phyloP scores from a whole-genome alignment of 495 filamentous ascomycete species.

The Cercophora newfieldiana region DNA sequence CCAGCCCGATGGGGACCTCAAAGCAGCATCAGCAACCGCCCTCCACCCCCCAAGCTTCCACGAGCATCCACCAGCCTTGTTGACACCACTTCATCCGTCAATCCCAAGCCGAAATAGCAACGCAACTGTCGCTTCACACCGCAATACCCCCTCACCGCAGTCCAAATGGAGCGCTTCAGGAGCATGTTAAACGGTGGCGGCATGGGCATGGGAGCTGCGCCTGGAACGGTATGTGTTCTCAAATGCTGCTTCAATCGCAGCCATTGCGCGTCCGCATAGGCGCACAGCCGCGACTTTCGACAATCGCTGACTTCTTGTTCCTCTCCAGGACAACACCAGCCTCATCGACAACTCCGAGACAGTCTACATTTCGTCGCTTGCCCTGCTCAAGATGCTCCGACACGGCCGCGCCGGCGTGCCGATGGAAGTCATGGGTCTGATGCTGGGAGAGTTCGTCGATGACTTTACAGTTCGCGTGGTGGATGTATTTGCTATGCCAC shows the following conservation, averaged over 20 bases:
- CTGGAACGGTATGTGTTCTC: slow-evolving; percentile 72
- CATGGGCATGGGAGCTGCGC: slow-evolving; percentile 71
- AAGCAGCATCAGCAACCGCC: background rate
- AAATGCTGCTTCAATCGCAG: background rate
- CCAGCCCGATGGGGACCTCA: background rate
- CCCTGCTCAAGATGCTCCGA: slow-evolving; percentile 95
- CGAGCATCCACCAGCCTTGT: slow-evolving; percentile 4
- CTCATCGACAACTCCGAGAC: slow-evolving; percentile 99
- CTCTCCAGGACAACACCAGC: slow-evolving; percentile 71
- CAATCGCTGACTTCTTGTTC: slow-evolving; percentile 3
- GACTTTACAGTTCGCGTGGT: slow-evolving; percentile 98
- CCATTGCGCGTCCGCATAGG: background rate
- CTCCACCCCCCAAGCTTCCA: slow-evolving; percentile 12
- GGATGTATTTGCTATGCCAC: slow-evolving; percentile 99
- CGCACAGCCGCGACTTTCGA: background rate
- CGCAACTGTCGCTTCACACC: background rate
- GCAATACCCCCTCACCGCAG: background rate
- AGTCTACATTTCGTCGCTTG: slow-evolving; percentile 97
- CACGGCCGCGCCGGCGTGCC: slow-evolving; percentile 96
- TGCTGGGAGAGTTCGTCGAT: slow-evolving; percentile 98
- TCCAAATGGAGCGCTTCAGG: slow-evolving; percentile 80
- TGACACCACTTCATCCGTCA: slow-evolving; percentile 1
- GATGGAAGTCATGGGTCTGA: slow-evolving; percentile 99
- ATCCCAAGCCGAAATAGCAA: background rate
- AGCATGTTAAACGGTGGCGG: slow-evolving; percentile 76